Evolutionary conservation across 2,329 filamentous ascomycete genomes (phyloP).

Genomic region (Raffaelea arxii): DNA sequence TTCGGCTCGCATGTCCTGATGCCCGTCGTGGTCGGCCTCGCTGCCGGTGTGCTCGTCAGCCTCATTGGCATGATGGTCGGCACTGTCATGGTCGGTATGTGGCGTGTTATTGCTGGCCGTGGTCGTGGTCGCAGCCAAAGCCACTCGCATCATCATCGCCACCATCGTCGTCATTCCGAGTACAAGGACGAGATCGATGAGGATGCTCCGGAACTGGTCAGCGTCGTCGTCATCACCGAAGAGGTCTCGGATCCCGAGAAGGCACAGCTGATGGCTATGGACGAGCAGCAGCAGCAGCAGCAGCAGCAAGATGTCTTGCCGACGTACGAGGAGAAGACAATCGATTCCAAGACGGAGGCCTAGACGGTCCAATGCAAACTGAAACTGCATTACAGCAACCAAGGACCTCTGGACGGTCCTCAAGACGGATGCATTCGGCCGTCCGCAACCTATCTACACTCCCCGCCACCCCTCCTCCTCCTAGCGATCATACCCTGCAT

Average conservation of each 20-base stretch:
- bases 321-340: slow-evolving; percentile 13
- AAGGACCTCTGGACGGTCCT: no score
- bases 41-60: slow-evolving; percentile 58
- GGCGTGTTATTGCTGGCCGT: slow-evolving; percentile 41
- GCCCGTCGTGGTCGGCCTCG: slow-evolving; percentile 58
- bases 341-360: slow-evolving; percentile 14
- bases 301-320: slow-evolving; percentile 8
- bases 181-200: not conserved
- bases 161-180: slow-evolving; percentile 3
- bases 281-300: slow-evolving; percentile 21
- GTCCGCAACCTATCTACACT: no score
- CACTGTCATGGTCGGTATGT: slow-evolving; percentile 48
- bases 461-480: no score
- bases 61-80: slow-evolving; percentile 58
- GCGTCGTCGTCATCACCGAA: slow-evolving; percentile 28
- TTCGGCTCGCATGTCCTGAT: slow-evolving; percentile 55
- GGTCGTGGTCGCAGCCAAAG: slow-evolving; percentile 22
- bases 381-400: no score
- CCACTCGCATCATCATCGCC: slow-evolving; percentile 12
- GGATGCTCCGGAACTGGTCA: not conserved
- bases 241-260: slow-evolving; percentile 35
- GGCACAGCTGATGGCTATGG: slow-evolving; percentile 31
- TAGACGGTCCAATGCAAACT: not conserved
- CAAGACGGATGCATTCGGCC: no score
- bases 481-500: no score